Percentiles rank a stretch among this genome's conserved stretches.
Evolutionary conservation across 768 basidiomycete genomes (phyloP).

Genomic region (Zangia roseola): DNA sequence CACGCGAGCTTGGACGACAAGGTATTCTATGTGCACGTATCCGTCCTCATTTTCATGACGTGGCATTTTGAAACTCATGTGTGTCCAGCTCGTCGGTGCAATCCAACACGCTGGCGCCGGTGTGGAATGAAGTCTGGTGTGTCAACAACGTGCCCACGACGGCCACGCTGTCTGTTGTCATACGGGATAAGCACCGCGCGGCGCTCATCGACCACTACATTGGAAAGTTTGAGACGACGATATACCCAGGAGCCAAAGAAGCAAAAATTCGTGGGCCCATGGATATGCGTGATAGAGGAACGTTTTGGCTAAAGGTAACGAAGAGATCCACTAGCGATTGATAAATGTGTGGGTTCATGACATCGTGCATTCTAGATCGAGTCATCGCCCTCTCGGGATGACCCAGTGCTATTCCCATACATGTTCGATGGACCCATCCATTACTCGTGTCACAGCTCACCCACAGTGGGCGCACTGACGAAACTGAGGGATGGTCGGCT

Average conservation of each 20-base stretch:
- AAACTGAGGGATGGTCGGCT: conserved; percentile 59
- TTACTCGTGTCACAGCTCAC: conserved; percentile 69
- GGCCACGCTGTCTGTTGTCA: conserved; percentile 57
- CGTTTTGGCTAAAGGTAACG: conserved; percentile 66
- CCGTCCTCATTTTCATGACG: neutral
- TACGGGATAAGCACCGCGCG: conserved; percentile 70
- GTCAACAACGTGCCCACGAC: conserved; percentile 68
- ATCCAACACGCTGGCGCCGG: conserved; percentile 52
- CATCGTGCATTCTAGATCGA: conserved; percentile 46
- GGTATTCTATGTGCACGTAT: conserved; percentile 62
- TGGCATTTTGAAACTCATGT: neutral
- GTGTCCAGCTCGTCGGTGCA: conserved; percentile 61
- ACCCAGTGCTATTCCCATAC: conserved; percentile 49
- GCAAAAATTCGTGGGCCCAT: conserved; percentile 56
- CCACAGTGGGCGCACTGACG: conserved; percentile 63
- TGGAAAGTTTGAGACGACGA: conserved; percentile 56
- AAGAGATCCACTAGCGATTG: too few species aligned
- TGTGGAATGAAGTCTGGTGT: conserved; percentile 77
- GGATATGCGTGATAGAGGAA: conserved; percentile 50
- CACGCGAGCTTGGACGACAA: conserved; percentile 62
- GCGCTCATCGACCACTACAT: conserved; percentile 58
- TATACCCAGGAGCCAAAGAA: conserved; percentile 61
- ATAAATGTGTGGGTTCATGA: conserved; percentile 1
- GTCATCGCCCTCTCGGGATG: conserved; percentile 42
- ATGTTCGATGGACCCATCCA: conserved; percentile 73